Conservation (phyloP, 108 stramenopile species). For the Pseudonitzschia delicatissima region DNA sequence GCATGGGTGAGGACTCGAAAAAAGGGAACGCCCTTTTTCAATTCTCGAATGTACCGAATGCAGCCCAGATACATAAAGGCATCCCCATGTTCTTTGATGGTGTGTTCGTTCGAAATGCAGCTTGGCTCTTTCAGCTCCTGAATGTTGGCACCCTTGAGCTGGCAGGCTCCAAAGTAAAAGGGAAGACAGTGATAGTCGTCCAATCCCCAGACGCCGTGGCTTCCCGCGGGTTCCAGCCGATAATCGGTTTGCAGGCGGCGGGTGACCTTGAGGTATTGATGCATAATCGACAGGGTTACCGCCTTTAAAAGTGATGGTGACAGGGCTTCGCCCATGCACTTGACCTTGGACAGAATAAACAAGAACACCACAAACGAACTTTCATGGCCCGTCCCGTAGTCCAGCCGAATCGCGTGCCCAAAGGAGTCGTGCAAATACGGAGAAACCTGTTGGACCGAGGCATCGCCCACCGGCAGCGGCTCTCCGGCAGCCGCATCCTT, state of each 20-base stretch:
- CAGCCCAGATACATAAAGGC: slow-evolving; percentile 75
- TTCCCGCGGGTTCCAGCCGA: slow-evolving; percentile 94
- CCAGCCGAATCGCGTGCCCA: slow-evolving; percentile 86
- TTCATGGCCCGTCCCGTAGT: slow-evolving; percentile 97
- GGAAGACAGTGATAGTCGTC: slow-evolving; percentile 97
- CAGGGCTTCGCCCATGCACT: slow-evolving; percentile 52
- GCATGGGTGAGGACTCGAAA: slow-evolving; percentile 92
- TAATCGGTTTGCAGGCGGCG: slow-evolving; percentile 83
- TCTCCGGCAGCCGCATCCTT: slow-evolving; percentile 51
- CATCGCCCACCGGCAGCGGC: slow-evolving; percentile 30
- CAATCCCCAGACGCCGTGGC: slow-evolving; percentile 95
- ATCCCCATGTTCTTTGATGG: slow-evolving; percentile 26
- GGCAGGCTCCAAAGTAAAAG: slow-evolving; percentile 93
- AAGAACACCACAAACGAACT: slow-evolving; percentile 89
- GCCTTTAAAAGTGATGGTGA: slow-evolving; percentile 39
- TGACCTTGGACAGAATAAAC: slow-evolving; percentile 67
- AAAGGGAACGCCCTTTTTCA: slow-evolving; percentile 90
- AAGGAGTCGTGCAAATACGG: slow-evolving; percentile 86
- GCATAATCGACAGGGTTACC: slow-evolving; percentile 59
- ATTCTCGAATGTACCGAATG: slow-evolving; percentile 75
- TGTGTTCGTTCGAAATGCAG: slow-evolving; percentile 22
- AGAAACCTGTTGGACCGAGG: slow-evolving; percentile 52
- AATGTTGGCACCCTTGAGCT: slow-evolving; percentile 20
- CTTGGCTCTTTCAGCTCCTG: slow-evolving; percentile 20
- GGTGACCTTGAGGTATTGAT: slow-evolving; percentile 73